A percentile compares a stretch with the other conserved stretches of the same genome.
These are phyloP conservation scores for Mrakiaceae sp. DNA, from an alignment of 1,284 basidiomycete genomes.

Conservation along the genomic window DNA sequence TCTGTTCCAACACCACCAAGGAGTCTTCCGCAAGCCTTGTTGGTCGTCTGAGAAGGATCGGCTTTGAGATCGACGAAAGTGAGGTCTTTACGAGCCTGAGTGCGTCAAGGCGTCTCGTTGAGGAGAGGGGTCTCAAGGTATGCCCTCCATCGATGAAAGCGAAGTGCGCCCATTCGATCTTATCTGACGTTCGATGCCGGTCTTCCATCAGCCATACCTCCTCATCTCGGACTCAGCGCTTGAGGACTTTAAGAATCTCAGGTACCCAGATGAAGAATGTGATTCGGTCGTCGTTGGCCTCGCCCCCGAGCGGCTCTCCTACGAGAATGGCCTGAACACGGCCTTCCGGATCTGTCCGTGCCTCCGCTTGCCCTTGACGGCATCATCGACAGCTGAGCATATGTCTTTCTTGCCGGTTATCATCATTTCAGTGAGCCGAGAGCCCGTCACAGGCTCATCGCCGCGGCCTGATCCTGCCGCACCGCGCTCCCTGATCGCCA, in stretches of 20 bases:
- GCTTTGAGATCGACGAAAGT: slow-evolving; percentile 40
- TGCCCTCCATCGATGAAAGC: too few species aligned
- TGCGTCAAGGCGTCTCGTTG: slow-evolving; percentile 44
- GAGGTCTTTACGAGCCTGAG: slow-evolving; percentile 55
- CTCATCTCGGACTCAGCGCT: slow-evolving; percentile 49
- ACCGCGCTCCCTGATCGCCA: slow-evolving; percentile 6
- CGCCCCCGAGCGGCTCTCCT: slow-evolving; percentile 45
- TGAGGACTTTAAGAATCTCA: slow-evolving; percentile 39
- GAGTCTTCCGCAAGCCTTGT: slow-evolving; percentile 44
- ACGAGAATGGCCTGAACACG: slow-evolving; percentile 45
- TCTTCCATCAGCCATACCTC: slow-evolving; percentile 39
- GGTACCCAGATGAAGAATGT: slow-evolving; percentile 27
- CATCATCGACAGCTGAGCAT: too few species aligned
- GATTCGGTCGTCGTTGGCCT: slow-evolving; percentile 59
- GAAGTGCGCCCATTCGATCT: too few species aligned
- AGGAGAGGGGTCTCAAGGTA: slow-evolving; percentile 24
- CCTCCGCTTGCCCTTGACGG: neutral
- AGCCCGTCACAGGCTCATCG: neutral
- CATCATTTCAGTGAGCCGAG: slow-evolving; percentile 1
- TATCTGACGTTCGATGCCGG: too few species aligned
- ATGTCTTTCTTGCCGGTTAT: too few species aligned
- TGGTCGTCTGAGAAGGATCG: slow-evolving; percentile 39
- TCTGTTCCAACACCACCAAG: slow-evolving; percentile 44
- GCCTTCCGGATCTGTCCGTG: slow-evolving; percentile 48
- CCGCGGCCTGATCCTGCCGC: neutral